phyloP scores from a whole-genome alignment of 140 eudicot species.

The Cichorium intybus region DNA sequence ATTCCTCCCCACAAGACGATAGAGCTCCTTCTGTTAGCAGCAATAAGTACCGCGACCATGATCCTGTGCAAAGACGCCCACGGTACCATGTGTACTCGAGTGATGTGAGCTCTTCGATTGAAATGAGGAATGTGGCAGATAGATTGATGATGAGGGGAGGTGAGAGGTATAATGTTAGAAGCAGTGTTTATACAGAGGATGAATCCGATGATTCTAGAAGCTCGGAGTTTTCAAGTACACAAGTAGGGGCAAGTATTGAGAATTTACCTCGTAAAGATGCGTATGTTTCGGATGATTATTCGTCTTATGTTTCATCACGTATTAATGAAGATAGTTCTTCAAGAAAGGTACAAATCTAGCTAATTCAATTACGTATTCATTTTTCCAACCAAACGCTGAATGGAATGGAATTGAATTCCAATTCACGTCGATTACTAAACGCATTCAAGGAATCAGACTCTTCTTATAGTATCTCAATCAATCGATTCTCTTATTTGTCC shows the following conservation, averaged over 20 bases:
- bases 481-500: neutral
- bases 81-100: constrained; percentile 53
- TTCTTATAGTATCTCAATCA: neutral
- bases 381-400: neutral
- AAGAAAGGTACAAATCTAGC: constrained; percentile 22
- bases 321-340: constrained; percentile 29
- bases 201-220: constrained; percentile 69
- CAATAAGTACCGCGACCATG: constrained; percentile 36
- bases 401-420: neutral
- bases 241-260: constrained; percentile 46
- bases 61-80: constrained; percentile 40
- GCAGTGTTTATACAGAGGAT: constrained; percentile 59
- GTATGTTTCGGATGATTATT: constrained; percentile 44
- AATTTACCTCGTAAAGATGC: constrained; percentile 33
- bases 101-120: constrained; percentile 66
- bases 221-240: constrained; percentile 72
- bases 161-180: constrained; percentile 54
- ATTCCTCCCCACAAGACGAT: constrained; percentile 74
- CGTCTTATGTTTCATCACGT: constrained; percentile 43
- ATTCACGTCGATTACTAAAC: neutral
- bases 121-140: constrained; percentile 36
- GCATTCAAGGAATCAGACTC: too few relatives aligned
- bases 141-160: constrained; percentile 54
- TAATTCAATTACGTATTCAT: neutral
- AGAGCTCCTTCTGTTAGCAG: constrained; percentile 32